A percentile compares a stretch with the other conserved stretches of the same genome.
Conservation (phyloP, 441 rosid species). For the Breynia disticha region DNA sequence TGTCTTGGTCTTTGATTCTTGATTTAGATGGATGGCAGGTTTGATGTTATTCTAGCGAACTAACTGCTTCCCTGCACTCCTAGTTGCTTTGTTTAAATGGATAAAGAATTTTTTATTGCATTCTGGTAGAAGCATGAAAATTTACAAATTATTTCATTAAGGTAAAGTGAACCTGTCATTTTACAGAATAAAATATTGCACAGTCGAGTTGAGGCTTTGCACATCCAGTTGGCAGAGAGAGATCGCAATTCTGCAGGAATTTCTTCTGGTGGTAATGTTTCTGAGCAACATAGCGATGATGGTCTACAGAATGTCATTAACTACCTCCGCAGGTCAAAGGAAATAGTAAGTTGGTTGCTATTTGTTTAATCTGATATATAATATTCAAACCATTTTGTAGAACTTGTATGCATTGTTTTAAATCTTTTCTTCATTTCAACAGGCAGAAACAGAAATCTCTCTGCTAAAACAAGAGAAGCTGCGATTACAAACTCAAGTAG, state of each 20-base stretch:
- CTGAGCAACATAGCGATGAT: constrained; percentile 43
- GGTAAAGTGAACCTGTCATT: background rate
- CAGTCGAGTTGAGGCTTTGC: constrained; percentile 82
- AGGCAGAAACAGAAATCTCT: constrained; percentile 96
- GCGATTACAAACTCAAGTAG: constrained; percentile 84
- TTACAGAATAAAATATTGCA: constrained; percentile 84
- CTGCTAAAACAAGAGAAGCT: constrained; percentile 86
- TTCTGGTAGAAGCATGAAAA: no score
- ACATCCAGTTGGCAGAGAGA: constrained; percentile 76
- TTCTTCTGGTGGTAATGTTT: constrained; percentile 28
- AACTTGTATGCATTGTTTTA: constrained; percentile 12
- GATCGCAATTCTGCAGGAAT: constrained; percentile 48
- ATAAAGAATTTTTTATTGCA: no score
- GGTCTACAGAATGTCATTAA: constrained; percentile 79
- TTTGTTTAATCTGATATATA: background rate
- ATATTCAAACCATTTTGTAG: background rate
- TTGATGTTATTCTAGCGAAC: constrained; percentile 5
- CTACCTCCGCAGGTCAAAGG: constrained; percentile 82
- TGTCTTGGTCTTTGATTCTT: background rate
- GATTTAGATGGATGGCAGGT: background rate
- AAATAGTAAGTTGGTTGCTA: constrained; percentile 48
- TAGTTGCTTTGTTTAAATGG: no score
- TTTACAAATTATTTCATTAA: no score
- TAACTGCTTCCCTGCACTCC: no score
- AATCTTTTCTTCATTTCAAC: constrained; percentile 15